Percentiles rank a stretch among this genome's conserved stretches.
These are phyloP conservation scores for Tulasnella sp. DNA, from an alignment of 768 basidiomycete species.

Conservation along the genomic window DNA sequence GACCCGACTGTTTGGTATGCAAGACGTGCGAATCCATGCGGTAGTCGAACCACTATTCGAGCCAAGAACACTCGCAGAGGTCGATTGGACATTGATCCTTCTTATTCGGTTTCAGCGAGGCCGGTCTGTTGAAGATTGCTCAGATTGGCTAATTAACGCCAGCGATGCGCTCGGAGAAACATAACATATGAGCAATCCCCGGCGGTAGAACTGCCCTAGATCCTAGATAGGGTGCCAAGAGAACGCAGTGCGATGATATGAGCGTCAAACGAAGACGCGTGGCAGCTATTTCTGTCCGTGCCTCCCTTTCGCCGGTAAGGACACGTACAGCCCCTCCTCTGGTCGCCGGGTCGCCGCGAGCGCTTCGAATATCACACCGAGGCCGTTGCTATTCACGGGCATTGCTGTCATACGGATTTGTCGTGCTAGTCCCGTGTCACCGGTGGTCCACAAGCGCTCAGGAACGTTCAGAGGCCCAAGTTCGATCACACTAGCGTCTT, in stretches of 20 bases:
- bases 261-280: background rate
- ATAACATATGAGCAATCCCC: background rate
- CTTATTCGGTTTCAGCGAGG: background rate
- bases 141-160: background rate
- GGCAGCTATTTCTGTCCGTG: background rate
- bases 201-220: background rate
- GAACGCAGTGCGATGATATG: background rate
- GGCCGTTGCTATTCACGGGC: background rate
- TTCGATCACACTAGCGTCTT: background rate
- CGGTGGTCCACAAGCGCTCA: background rate
- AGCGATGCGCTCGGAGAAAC: background rate
- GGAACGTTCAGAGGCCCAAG: background rate
- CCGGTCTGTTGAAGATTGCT: background rate
- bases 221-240: background rate
- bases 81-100: background rate
- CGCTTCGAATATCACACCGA: background rate
- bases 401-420: background rate
- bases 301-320: background rate
- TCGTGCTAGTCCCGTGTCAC: background rate
- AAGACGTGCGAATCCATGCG: background rate
- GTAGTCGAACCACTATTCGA: background rate
- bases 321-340: background rate
- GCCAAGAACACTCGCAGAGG: background rate
- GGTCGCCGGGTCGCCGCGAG: background rate
- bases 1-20: conserved; percentile 5